Evolutionary conservation across 2,329 filamentous ascomycete genomes (phyloP).

Genomic region (Bipolaris cookei): DNA sequence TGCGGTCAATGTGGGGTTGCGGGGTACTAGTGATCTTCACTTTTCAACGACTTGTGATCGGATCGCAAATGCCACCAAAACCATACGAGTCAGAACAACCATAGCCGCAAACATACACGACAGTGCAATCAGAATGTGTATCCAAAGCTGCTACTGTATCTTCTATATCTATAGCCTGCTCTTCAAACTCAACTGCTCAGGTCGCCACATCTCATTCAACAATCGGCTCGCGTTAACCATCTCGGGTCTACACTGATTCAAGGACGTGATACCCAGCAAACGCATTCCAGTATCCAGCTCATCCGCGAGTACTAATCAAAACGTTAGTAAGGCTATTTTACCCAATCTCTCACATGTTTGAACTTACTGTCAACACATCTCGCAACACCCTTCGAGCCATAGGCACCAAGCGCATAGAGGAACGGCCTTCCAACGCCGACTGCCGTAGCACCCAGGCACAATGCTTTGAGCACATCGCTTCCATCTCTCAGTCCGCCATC

Average conservation of each 20-base stretch:
- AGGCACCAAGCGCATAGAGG: constrained; percentile 48
- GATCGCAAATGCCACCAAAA: background rate
- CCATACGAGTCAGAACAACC: background rate
- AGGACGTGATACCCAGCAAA: constrained; percentile 66
- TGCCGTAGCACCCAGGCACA: constrained; percentile 50
- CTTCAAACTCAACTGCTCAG: constrained; percentile 30
- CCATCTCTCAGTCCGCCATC: constrained; percentile 50
- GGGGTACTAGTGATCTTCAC: background rate
- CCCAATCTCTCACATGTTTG: background rate
- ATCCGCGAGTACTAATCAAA: constrained; percentile 54
- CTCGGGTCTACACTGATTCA: constrained; percentile 66
- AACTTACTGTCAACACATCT: constrained; percentile 47
- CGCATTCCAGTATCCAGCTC: constrained; percentile 72
- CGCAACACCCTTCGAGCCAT: constrained; percentile 47
- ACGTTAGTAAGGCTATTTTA: constrained; percentile 10
- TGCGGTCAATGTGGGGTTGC: background rate
- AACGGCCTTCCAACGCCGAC: constrained; percentile 50
- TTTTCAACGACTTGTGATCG: background rate
- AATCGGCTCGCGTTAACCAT: constrained; percentile 59
- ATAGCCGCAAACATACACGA: background rate
- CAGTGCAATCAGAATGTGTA: background rate
- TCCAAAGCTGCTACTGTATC: background rate
- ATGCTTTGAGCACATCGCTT: constrained; percentile 49
- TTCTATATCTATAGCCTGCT: constrained; percentile 32
- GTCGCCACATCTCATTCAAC: constrained; percentile 46